These are phyloP conservation scores for Fusarium subtropicale DNA, from an alignment of 2,329 filamentous ascomycete genomes.

Conservation along the genomic window DNA sequence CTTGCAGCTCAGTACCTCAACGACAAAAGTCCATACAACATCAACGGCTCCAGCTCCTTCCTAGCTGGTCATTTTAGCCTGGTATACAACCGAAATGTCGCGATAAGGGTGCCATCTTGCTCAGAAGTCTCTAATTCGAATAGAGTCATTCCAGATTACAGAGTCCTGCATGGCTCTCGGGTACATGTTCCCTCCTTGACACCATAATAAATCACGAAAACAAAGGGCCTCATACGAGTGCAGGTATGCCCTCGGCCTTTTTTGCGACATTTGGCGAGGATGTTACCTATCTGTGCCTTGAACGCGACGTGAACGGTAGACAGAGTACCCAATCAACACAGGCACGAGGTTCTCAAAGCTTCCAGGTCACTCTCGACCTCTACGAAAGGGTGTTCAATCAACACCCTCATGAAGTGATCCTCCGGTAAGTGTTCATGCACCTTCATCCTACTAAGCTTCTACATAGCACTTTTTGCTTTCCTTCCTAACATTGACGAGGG, in stretches of 20 bases:
- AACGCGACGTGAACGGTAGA: not conserved
- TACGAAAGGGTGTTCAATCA: constrained; percentile 3
- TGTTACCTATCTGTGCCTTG: not conserved
- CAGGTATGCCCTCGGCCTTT: not conserved
- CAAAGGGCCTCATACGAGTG: constrained; percentile 18
- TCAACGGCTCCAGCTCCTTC: constrained; percentile 33
- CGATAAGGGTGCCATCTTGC: constrained; percentile 27
- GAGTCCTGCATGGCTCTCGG: not conserved
- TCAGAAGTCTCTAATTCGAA: not conserved
- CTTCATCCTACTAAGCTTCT: not conserved
- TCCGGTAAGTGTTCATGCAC: not conserved
- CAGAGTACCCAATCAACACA: not conserved
- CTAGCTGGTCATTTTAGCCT: constrained; percentile 27
- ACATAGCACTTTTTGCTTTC: not conserved
- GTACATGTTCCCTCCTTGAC: not conserved
- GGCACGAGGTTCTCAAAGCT: constrained; percentile 6
- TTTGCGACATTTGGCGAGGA: not conserved
- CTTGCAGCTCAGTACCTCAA: not conserved
- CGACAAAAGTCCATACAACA: constrained; percentile 37
- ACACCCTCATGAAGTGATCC: constrained; percentile 8
- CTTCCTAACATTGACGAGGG: not conserved
- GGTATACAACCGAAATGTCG: constrained; percentile 17
- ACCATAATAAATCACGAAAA: not conserved
- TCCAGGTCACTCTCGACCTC: constrained; percentile 8
- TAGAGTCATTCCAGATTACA: not conserved